Base-by-base conservation (phyloP, 1,139 yeast species). In the Blastobotrys arbuscula region DNA sequence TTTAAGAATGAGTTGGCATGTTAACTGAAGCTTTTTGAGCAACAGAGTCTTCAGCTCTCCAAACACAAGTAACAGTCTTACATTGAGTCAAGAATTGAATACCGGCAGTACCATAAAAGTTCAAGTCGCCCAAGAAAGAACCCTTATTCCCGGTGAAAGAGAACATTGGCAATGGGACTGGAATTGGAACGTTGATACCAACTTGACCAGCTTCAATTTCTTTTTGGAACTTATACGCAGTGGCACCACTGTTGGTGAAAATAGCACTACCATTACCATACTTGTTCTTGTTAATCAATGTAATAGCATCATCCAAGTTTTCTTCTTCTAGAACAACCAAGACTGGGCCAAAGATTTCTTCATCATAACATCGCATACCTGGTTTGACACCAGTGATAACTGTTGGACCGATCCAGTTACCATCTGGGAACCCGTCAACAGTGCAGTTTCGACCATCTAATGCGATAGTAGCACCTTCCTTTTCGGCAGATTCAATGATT, bases 151-250 rank as follows among this genome's bases (percentile, higher is more conserved):
- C 92, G 23, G 90, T 84, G 71, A 84, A 84, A 5, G 88, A 81
- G 65, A 84, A 84, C 86, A 83, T 81, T 54, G 92, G 90, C 63
- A 84, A 71, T 51, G 90, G 90, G 19, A 84, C 92, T n/a, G 90
- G 92, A 56, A 84, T 84, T 24, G 92, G 90, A 44, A 84, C 88
- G 59, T 84, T 84, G 60, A 84, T 76, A 53, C 92, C 92, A 50
- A 84, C 85, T 68, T 84, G 90, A 24, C 92, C 92, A 52, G 83
- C 80, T 52, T 82, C 85, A 53, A 83, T 78, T 58, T 79, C 76
- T 69, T 78, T 81, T 62, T 78, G 81, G 73, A 83, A 84, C 64
- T 79, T 79, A 68, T 82, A 83, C 1, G 86, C 84, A 20, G 79
- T 73, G 21, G 84, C 73, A 16, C 92, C 92, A 0, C 84, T 78